Conservation (phyloP, 768 basidiomycete genomes). For the Astraeus odoratus region DNA sequence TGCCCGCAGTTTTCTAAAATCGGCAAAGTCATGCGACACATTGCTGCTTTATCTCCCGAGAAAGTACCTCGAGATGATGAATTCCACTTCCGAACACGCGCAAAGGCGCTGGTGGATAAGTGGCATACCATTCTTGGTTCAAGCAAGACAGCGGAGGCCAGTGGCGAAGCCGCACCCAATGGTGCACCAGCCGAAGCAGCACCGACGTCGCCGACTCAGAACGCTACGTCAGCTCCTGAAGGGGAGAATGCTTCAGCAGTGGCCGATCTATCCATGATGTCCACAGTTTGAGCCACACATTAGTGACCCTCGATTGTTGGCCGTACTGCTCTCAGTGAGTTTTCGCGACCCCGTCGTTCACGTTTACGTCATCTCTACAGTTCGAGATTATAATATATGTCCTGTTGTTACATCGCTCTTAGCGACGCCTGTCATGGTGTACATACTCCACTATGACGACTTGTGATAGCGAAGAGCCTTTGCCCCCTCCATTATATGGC, state of each 20-base stretch:
- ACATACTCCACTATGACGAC: slow-evolving; percentile 13
- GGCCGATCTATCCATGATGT: slow-evolving; percentile 34
- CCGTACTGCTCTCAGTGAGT: slow-evolving; percentile 4
- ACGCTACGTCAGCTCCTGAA: slow-evolving; percentile 25
- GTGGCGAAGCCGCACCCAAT: slow-evolving; percentile 19
- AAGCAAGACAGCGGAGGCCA: slow-evolving; percentile 27
- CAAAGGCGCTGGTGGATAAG: slow-evolving; percentile 39
- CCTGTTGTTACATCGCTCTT: slow-evolving; percentile 7
- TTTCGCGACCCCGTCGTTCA: too few relatives aligned
- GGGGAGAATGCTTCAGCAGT: slow-evolving; percentile 15
- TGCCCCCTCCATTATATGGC: background rate
- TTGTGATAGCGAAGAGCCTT: too few relatives aligned
- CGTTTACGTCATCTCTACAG: slow-evolving; percentile 16
- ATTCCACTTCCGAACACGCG: slow-evolving; percentile 46
- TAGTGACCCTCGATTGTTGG: slow-evolving; percentile 5
- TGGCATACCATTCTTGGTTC: slow-evolving; percentile 35
- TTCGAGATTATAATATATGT: slow-evolving; percentile 8
- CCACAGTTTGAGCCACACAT: slow-evolving; percentile 27
- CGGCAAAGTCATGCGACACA: slow-evolving; percentile 57
- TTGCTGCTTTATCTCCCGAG: slow-evolving; percentile 36
- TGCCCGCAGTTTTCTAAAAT: slow-evolving; percentile 39
- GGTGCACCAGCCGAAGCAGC: slow-evolving; percentile 18
- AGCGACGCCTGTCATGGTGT: slow-evolving; percentile 18
- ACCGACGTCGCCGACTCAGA: slow-evolving; percentile 19
- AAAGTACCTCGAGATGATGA: slow-evolving; percentile 46